phyloP scores from a whole-genome alignment of 345 rosid species.

The Salix suchowensis region DNA sequence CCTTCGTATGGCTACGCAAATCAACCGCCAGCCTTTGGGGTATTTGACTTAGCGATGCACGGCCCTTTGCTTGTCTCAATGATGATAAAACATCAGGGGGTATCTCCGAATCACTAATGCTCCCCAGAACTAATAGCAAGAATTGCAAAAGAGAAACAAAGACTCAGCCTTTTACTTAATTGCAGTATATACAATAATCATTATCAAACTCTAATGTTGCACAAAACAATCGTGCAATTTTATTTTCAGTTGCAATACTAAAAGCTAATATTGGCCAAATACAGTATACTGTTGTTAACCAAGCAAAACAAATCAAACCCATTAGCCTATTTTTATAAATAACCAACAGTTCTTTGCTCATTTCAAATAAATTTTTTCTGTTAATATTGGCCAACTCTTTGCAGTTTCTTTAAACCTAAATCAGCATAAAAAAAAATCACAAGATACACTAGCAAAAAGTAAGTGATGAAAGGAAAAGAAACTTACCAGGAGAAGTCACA shows the following conservation, averaged over 20 bases:
- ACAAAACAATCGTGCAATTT: background rate
- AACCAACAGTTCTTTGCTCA: no score
- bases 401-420: no score
- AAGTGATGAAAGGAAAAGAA: background rate
- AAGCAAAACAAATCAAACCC: background rate
- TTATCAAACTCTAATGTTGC: background rate
- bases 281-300: background rate
- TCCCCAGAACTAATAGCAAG: slow-evolving; percentile 47
- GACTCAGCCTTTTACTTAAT: background rate
- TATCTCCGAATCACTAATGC: slow-evolving; percentile 45
- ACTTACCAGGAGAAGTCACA: slow-evolving; percentile 38
- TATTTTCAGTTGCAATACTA: background rate
- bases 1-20: slow-evolving; percentile 55
- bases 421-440: background rate
- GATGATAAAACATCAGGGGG: slow-evolving; percentile 38
- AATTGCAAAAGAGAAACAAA: background rate
- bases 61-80: slow-evolving; percentile 32
- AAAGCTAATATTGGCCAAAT: background rate
- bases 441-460: background rate
- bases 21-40: slow-evolving; percentile 47
- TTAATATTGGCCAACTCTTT: no score
- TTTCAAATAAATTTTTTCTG: no score
- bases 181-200: background rate
- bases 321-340: background rate
- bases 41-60: slow-evolving; percentile 24